Conservation (phyloP, 108 stramenopile species). For the Pseudonitzschia pungens region DNA sequence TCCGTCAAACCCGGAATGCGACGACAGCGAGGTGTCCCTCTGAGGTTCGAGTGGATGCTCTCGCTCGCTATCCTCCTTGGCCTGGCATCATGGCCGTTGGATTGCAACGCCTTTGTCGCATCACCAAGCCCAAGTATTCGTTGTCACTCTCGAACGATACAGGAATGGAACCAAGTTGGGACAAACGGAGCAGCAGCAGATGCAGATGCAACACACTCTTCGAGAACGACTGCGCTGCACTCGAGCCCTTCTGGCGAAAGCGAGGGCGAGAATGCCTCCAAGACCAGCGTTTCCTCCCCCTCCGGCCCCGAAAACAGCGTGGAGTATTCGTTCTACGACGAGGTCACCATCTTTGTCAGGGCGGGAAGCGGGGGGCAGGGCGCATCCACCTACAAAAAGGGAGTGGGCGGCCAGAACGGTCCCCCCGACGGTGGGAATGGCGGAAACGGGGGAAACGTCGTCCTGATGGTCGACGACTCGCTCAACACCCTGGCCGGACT, state of each 20-base stretch:
- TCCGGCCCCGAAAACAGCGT: neutral
- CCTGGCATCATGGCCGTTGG: neutral
- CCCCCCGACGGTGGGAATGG: conserved; percentile 94
- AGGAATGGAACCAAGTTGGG: neutral
- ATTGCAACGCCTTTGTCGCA: neutral
- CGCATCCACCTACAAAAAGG: conserved; percentile 74
- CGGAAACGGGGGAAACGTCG: conserved; percentile 89
- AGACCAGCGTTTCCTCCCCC: neutral
- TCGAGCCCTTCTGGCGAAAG: neutral
- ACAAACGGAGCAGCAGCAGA: neutral
- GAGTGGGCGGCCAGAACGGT: conserved; percentile 69
- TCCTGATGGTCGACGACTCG: conserved; percentile 74
- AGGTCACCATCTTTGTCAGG: conserved; percentile 76
- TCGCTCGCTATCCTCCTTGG: neutral
- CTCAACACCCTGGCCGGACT: conserved; percentile 90
- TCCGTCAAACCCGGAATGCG: neutral
- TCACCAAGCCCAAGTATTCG: neutral
- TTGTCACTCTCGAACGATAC: neutral
- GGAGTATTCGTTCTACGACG: conserved; percentile 91
- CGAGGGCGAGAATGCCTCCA: neutral
- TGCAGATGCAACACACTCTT: neutral
- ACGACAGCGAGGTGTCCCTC: neutral
- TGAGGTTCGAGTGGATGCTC: neutral
- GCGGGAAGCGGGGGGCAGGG: conserved; percentile 89
- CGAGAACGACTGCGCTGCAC: neutral